Evolutionary conservation across 257 asterid species (phyloP).

Genomic region (Scutellaria minor): DNA sequence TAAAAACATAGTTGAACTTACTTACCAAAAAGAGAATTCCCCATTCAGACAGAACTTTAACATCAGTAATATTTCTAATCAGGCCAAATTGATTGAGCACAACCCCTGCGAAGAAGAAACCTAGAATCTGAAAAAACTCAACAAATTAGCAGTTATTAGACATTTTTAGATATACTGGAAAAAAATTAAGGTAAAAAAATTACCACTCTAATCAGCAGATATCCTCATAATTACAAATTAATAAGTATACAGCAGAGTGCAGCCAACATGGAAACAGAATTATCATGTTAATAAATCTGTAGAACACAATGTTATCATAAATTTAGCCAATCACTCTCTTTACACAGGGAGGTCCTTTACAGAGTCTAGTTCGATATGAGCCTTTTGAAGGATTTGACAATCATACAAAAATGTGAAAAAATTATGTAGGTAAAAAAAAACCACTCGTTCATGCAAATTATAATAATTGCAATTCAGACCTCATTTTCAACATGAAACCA

Average conservation of each 20-base stretch:
- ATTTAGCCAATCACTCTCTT: constrained; percentile 12
- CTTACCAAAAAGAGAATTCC: constrained; percentile 99
- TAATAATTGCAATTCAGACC: background rate
- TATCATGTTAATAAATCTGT: constrained; percentile 1
- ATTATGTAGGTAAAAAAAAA: constrained; percentile 2
- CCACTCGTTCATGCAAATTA: background rate
- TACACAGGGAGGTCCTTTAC: background rate
- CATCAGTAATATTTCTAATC: constrained; percentile 86
- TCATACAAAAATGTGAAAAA: constrained; percentile 8
- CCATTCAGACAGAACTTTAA: constrained; percentile 98
- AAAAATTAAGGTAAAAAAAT: background rate
- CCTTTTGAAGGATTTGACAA: constrained; percentile 7
- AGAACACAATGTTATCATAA: background rate
- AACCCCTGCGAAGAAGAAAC: constrained; percentile 97
- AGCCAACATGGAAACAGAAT: constrained; percentile 18
- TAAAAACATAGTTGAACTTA: constrained; percentile 43
- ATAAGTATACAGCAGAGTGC: constrained; percentile 22
- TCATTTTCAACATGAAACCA: constrained; percentile 23
- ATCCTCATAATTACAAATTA: constrained; percentile 17
- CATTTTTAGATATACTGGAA: background rate
- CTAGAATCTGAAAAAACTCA: constrained; percentile 80
- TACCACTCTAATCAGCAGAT: constrained; percentile 2
- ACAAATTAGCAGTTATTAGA: constrained; percentile 38
- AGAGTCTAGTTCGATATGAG: constrained; percentile 9
- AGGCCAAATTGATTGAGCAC: constrained; percentile 95